These are phyloP conservation scores for Cyclotella kingstonii DNA, from an alignment of 108 stramenopile genomes.

Conservation along the genomic window DNA sequence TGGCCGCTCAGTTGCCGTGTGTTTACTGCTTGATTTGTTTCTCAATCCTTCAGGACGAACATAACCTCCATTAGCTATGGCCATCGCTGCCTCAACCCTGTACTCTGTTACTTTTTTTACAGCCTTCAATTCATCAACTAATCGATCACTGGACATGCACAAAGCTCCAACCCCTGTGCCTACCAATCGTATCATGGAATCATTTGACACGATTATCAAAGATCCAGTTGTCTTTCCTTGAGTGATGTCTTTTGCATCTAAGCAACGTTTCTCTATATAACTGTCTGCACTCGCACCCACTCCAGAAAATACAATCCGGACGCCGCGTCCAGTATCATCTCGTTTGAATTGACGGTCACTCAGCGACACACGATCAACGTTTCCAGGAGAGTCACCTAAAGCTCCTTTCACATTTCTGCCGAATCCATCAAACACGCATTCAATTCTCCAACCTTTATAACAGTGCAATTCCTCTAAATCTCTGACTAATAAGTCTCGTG, in stretches of 20 bases:
- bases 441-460: conserved; percentile 79
- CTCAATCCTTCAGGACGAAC: conserved; percentile 62
- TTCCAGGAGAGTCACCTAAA: conserved; percentile 49
- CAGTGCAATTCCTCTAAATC: conserved; percentile 74
- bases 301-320: conserved; percentile 70
- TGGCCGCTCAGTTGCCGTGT: neutral
- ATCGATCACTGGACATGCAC: conserved; percentile 70
- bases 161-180: conserved; percentile 68
- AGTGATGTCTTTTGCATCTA: conserved; percentile 71
- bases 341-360: conserved; percentile 30
- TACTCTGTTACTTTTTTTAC: conserved; percentile 65
- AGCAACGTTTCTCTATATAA: conserved; percentile 74
- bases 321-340: conserved; percentile 58
- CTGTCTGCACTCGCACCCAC: conserved; percentile 71
- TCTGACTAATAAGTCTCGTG: conserved; percentile 64
- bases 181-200: conserved; percentile 76
- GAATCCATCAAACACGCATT: conserved; percentile 84
- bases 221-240: conserved; percentile 60
- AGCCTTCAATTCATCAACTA: conserved; percentile 80
- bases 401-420: conserved; percentile 47
- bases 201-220: conserved; percentile 77
- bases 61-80: conserved; percentile 61
- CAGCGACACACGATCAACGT: conserved; percentile 15
- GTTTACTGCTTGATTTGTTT: conserved; percentile 26
- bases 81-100: conserved; percentile 74